A percentile compares a stretch with the other conserved stretches of the same genome.
These are phyloP conservation scores for Austroboletus novae-zelandiae DNA, from an alignment of 1,284 basidiomycete genomes.

Conservation along the genomic window DNA sequence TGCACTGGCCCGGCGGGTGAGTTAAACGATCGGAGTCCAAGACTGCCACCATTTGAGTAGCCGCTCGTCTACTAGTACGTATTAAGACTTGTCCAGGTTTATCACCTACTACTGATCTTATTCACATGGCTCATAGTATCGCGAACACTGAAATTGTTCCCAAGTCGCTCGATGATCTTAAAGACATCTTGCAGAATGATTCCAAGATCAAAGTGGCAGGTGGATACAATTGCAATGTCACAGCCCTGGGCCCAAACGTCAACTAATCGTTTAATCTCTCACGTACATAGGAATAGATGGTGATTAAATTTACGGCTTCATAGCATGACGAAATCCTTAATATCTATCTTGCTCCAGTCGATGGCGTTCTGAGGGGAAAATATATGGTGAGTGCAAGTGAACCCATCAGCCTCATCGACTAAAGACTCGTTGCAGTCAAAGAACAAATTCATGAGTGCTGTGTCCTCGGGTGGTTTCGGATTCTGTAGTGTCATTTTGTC, in stretches of 20 bases:
- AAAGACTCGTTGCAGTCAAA: constrained; percentile 57
- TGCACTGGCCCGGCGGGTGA: background rate
- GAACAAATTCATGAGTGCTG: constrained; percentile 87
- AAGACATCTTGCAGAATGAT: constrained; percentile 57
- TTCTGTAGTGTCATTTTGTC: constrained; percentile 92
- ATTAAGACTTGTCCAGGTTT: no score
- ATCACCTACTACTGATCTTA: no score
- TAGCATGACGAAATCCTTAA: constrained; percentile 6
- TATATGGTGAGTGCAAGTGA: constrained; percentile 63
- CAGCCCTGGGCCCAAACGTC: no score
- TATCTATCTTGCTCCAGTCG: constrained; percentile 49
- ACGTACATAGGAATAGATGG: constrained; percentile 60
- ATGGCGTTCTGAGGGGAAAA: constrained; percentile 92
- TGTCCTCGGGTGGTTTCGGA: constrained; percentile 82
- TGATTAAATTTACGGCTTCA: constrained; percentile 29
- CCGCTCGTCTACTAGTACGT: no score
- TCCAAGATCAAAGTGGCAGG: constrained; percentile 93
- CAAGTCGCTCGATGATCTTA: constrained; percentile 57
- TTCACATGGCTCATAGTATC: no score
- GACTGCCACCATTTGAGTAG: no score
- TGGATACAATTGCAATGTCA: constrained; percentile 35
- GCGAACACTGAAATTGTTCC: no score
- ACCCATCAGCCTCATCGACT: background rate
- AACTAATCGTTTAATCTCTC: background rate
- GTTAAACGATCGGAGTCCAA: background rate